phyloP scores from a whole-genome alignment of 352 stramenopile species.

The Pythium diclinum region DNA sequence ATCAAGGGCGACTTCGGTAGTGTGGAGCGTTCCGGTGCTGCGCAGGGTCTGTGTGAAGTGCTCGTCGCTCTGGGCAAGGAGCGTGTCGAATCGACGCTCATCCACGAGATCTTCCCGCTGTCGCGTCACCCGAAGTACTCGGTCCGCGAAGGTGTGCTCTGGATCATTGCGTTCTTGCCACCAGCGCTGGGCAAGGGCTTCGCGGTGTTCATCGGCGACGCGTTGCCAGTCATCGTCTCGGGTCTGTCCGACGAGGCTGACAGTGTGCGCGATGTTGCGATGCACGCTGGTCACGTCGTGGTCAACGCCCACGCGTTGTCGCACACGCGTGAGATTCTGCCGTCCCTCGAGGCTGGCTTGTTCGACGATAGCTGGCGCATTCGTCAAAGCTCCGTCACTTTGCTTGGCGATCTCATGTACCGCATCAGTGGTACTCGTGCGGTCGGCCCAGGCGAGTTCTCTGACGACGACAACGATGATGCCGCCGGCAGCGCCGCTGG shows the following conservation, averaged over 20 bases:
- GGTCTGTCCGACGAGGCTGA: conserved; percentile 99
- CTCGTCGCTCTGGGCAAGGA: conserved; percentile 82
- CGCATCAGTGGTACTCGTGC: conserved; percentile 96
- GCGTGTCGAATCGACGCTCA: conserved; percentile 64
- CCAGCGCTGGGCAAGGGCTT: conserved; percentile 93
- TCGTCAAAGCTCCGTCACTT: conserved; percentile 94
- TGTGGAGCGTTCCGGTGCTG: conserved; percentile 97
- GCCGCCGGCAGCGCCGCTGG: conserved; percentile 76
- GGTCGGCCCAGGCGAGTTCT: conserved; percentile 62
- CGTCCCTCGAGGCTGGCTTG: conserved; percentile 94
- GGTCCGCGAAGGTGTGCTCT: conserved; percentile 98
- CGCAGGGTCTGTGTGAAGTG: conserved; percentile 98
- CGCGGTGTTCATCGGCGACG: conserved; percentile 90
- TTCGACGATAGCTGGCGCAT: conserved; percentile 99
- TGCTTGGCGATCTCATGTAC: conserved; percentile 96
- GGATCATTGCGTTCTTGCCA: conserved; percentile 98
- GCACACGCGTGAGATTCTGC: conserved; percentile 97
- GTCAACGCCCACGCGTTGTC: conserved; percentile 96
- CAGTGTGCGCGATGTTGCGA: conserved; percentile 95
- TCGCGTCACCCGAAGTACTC: conserved; percentile 91
- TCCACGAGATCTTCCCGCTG: conserved; percentile 96
- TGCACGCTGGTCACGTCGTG: conserved; percentile 97
- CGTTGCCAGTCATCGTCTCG: conserved; percentile 95
- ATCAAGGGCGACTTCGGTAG: conserved; percentile 94
- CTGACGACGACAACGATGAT: conserved; percentile 83